Evolutionary conservation across 2,329 filamentous ascomycete genomes (phyloP).

Genomic region (Dothistroma septosporum): DNA sequence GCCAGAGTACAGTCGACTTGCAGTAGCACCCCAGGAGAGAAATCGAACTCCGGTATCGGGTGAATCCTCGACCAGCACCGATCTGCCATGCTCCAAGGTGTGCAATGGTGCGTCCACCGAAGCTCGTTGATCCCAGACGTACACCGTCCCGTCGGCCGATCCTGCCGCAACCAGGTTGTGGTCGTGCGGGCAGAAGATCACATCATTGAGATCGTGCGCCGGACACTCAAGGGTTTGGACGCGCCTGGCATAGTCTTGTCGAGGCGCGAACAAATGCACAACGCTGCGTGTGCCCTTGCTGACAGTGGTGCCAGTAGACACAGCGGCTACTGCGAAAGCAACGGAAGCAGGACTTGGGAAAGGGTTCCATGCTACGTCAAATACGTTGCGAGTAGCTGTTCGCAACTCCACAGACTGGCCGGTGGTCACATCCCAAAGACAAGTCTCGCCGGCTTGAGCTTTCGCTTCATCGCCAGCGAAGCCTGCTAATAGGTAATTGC

Average conservation of each 20-base stretch:
- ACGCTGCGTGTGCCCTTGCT: conserved; percentile 45
- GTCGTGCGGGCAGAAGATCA: conserved; percentile 46
- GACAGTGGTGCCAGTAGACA: conserved; percentile 36
- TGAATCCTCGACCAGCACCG: conserved; percentile 45
- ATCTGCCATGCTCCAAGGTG: conserved; percentile 48
- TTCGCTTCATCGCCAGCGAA: conserved; percentile 43
- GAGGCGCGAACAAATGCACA: conserved; percentile 51
- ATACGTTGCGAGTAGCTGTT: conserved; percentile 52
- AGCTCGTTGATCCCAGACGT: conserved; percentile 56
- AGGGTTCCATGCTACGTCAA: conserved; percentile 57
- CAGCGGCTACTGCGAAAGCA: conserved; percentile 53
- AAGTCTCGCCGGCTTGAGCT: conserved; percentile 49
- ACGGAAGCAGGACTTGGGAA: conserved; percentile 34
- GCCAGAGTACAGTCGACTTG: conserved; percentile 54
- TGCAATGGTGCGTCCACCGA: conserved; percentile 43
- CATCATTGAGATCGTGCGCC: conserved; percentile 59
- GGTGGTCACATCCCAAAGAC: conserved; percentile 50
- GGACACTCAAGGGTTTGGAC: conserved; percentile 52
- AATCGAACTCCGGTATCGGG: conserved; percentile 56
- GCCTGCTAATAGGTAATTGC: conserved; percentile 51
- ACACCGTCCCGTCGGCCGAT: conserved; percentile 57
- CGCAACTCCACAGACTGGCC: conserved; percentile 40
- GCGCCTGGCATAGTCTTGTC: conserved; percentile 32
- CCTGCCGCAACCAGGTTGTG: conserved; percentile 54
- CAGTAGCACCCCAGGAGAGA: conserved; percentile 53